A percentile compares a stretch with the other conserved stretches of the same genome.
These are phyloP conservation scores for Gynostemma pentaphyllum DNA, from an alignment of 306 rosid species.

Conservation along the genomic window DNA sequence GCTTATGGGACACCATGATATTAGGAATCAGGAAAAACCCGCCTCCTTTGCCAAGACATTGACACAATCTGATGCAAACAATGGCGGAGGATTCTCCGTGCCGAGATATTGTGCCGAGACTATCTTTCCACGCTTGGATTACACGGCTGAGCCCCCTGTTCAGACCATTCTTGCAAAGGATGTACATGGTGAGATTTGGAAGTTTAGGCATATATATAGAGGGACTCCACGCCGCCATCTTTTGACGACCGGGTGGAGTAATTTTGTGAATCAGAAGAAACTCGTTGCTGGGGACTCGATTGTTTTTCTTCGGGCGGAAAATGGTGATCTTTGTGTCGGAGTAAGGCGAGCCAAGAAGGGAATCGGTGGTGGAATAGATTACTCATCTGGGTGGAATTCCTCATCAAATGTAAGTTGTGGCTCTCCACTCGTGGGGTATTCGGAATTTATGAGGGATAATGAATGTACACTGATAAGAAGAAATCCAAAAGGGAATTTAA, in stretches of 20 bases:
- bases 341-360: constrained; percentile 93
- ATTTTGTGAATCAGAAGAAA: constrained; percentile 86
- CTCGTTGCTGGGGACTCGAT: constrained; percentile 97
- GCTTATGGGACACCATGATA: constrained; percentile 25
- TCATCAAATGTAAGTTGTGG: constrained; percentile 5
- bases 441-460: constrained; percentile 7
- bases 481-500: constrained; percentile 22
- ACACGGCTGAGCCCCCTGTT: constrained; percentile 75
- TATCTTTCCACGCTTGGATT: constrained; percentile 76
- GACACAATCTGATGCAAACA: constrained; percentile 96
- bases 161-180: constrained; percentile 80
- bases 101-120: constrained; percentile 98
- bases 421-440: constrained; percentile 33
- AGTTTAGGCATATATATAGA: constrained; percentile 92
- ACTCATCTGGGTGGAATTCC: constrained; percentile 48
- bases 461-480: constrained; percentile 6
- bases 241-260: constrained; percentile 96
- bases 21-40: constrained; percentile 42
- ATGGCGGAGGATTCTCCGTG: constrained; percentile 96
- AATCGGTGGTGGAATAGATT: constrained; percentile 60
- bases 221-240: constrained; percentile 98
- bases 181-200: constrained; percentile 84
- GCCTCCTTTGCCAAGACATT: constrained; percentile 81
- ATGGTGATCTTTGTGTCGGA: constrained; percentile 91
- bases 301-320: constrained; percentile 72